Percentiles rank a stretch among this genome's conserved stretches.
These are phyloP conservation scores for Hydnum rufescens DNA, from an alignment of 768 basidiomycete genomes.

Conservation along the genomic window DNA sequence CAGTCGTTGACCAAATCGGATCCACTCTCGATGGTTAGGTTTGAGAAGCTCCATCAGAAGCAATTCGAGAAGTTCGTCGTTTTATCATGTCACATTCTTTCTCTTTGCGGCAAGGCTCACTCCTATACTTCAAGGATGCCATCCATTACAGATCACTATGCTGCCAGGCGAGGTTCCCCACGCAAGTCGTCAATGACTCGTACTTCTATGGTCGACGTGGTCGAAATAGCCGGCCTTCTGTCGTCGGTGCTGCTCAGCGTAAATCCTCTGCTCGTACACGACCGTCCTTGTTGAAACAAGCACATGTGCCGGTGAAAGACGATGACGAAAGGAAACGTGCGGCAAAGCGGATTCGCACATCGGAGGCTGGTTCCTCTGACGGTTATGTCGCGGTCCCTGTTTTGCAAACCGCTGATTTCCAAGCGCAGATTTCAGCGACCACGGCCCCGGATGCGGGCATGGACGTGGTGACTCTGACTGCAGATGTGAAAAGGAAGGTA, in stretches of 20 bases:
- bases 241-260: too few species aligned
- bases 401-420: neutral
- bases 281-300: too few species aligned
- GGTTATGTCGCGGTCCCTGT: neutral
- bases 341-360: neutral
- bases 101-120: neutral
- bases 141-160: conserved; percentile 8
- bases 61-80: conserved; percentile 7
- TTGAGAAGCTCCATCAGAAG: conserved; percentile 2
- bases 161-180: conserved; percentile 3
- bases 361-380: neutral
- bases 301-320: too few species aligned
- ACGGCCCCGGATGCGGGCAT: neutral
- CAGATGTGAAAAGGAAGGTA: neutral
- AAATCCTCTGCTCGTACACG: too few species aligned
- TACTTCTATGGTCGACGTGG: too few species aligned
- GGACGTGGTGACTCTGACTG: neutral
- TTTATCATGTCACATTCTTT: neutral
- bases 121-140: conserved; percentile 1
- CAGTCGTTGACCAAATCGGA: too few species aligned
- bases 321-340: too few species aligned
- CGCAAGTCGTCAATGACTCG: too few species aligned
- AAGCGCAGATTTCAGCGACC: neutral
- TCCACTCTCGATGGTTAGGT: conserved; percentile 1
- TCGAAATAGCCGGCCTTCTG: too few species aligned